Percentiles rank a stretch among this genome's conserved stretches.
These are phyloP conservation scores for Leishmania arabica DNA, from an alignment of 208 protist species.

Conservation along the genomic window DNA sequence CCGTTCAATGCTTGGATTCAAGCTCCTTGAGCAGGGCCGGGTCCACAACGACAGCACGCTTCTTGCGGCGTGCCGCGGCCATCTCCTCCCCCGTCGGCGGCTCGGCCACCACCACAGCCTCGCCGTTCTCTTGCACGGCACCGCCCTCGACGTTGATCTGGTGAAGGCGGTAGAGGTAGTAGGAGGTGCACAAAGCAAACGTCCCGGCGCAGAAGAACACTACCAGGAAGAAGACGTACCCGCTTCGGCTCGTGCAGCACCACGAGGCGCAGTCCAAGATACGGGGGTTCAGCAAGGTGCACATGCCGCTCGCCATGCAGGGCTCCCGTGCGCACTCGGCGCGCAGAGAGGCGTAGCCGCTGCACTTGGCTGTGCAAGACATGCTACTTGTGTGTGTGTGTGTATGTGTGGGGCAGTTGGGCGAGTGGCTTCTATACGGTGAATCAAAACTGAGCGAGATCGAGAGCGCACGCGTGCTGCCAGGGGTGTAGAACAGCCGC, in stretches of 20 bases:
- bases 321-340: conserved; percentile 73
- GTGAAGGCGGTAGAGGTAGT: conserved; percentile 82
- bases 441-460: background rate
- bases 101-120: conserved; percentile 38
- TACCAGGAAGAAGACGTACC: conserved; percentile 77
- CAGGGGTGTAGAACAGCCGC: conserved; percentile 10
- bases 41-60: conserved; percentile 60
- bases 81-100: conserved; percentile 37
- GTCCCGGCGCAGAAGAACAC: conserved; percentile 76
- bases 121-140: conserved; percentile 56
- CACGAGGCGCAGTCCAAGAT: conserved; percentile 67
- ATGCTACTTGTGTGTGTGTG: conserved; percentile 9
- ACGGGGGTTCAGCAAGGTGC: conserved; percentile 43
- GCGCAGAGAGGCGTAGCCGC: conserved; percentile 71
- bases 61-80: conserved; percentile 40
- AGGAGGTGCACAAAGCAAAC: conserved; percentile 60
- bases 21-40: conserved; percentile 58
- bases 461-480: background rate
- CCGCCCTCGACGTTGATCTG: conserved; percentile 69
- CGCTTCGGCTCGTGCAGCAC: conserved; percentile 75
- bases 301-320: conserved; percentile 72
- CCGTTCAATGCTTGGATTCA: conserved; percentile 17
- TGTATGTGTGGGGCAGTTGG: conserved; percentile 5
- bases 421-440: background rate
- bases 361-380: conserved; percentile 65